Evolutionary conservation across 768 basidiomycete genomes (phyloP).

Genomic region (Boletellus sp.): DNA sequence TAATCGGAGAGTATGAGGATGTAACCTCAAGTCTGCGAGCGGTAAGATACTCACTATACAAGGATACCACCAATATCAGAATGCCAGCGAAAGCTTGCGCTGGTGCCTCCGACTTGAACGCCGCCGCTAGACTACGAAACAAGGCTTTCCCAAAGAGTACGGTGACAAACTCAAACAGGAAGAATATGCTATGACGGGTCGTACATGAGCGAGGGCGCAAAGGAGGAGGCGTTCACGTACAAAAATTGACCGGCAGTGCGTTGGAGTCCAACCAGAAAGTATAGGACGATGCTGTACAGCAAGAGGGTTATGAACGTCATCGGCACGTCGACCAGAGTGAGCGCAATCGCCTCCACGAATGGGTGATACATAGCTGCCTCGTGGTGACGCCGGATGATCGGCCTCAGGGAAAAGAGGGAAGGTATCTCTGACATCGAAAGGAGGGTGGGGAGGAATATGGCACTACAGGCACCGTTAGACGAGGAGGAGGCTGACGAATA

Average conservation of each 20-base stretch:
- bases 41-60: slow-evolving; percentile 34
- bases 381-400: slow-evolving; percentile 42
- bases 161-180: slow-evolving; percentile 54
- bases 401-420: slow-evolving; percentile 42
- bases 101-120: slow-evolving; percentile 54
- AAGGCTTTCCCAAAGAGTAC: slow-evolving; percentile 68
- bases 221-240: slow-evolving; percentile 36
- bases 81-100: slow-evolving; percentile 60
- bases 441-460: slow-evolving; percentile 57
- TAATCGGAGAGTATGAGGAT: slow-evolving; percentile 3
- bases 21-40: background rate
- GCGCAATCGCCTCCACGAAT: slow-evolving; percentile 43
- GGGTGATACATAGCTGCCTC: slow-evolving; percentile 50
- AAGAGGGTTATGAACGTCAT: slow-evolving; percentile 36
- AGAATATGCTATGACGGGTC: slow-evolving; percentile 43
- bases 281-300: slow-evolving; percentile 43
- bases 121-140: slow-evolving; percentile 67
- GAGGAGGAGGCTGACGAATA: fast-evolving
- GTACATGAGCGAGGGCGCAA: slow-evolving; percentile 8
- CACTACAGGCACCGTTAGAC: slow-evolving; percentile 29
- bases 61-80: slow-evolving; percentile 49
- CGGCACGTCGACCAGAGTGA: slow-evolving; percentile 47
- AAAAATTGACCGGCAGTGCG: slow-evolving; percentile 58
- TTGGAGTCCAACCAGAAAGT: slow-evolving; percentile 62
- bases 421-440: slow-evolving; percentile 59